phyloP scores from a whole-genome alignment of 2,329 filamentous ascomycete genomes.

The Aspergillus costaricaensis region DNA sequence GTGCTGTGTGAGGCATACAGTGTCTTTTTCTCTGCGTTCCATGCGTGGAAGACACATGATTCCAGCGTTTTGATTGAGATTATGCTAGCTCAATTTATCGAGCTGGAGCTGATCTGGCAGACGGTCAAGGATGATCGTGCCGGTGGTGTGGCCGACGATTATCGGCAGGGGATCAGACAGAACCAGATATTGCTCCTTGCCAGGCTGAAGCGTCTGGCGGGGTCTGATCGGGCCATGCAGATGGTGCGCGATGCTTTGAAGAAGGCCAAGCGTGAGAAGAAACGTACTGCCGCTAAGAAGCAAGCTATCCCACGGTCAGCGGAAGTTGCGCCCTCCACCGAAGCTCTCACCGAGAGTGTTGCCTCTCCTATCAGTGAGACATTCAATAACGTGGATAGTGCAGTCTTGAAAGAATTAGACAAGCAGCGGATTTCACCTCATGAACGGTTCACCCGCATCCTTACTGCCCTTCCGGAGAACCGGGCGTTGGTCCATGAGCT shows the following conservation, averaged over 20 bases:
- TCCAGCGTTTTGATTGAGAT: slow-evolving; percentile 64
- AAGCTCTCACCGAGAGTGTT: slow-evolving; percentile 40
- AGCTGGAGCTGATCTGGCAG: slow-evolving; percentile 67
- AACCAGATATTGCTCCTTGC: slow-evolving; percentile 66
- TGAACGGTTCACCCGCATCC: slow-evolving; percentile 53
- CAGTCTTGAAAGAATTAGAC: slow-evolving; percentile 38
- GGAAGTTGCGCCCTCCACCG: slow-evolving; percentile 37
- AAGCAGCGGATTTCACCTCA: slow-evolving; percentile 39
- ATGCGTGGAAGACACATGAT: slow-evolving; percentile 66
- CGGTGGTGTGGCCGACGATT: slow-evolving; percentile 64
- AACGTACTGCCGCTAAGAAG: slow-evolving; percentile 51
- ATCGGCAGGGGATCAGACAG: slow-evolving; percentile 64
- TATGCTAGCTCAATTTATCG: slow-evolving; percentile 67
- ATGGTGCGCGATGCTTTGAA: slow-evolving; percentile 63
- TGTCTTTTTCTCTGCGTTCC: slow-evolving; percentile 63
- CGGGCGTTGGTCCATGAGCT: slow-evolving; percentile 65
- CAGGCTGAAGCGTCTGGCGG: slow-evolving; percentile 63
- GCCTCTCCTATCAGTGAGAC: slow-evolving; percentile 44
- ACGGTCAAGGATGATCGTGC: slow-evolving; percentile 64
- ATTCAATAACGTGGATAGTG: slow-evolving; percentile 39
- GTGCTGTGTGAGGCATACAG: slow-evolving; percentile 58
- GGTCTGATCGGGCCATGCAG: slow-evolving; percentile 60
- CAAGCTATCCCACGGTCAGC: slow-evolving; percentile 61
- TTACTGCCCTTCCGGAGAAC: slow-evolving; percentile 63
- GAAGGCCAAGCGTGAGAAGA: slow-evolving; percentile 58